These are phyloP conservation scores for Aquilaria yunnanensis DNA, from an alignment of 345 rosid species.

Conservation along the genomic window DNA sequence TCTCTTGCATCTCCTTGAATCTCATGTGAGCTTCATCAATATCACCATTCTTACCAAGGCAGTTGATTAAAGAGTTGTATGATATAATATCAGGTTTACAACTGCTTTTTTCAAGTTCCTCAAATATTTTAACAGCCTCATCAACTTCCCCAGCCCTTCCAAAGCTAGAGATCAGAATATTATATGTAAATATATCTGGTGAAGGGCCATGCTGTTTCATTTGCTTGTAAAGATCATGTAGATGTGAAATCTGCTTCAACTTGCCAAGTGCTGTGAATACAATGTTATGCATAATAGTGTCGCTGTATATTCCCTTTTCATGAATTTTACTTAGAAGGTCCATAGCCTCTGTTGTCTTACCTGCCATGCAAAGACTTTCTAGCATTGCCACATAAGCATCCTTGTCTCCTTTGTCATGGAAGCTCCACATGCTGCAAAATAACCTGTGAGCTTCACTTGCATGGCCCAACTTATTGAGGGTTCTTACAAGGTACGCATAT, in stretches of 20 bases:
- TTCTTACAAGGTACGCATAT: slow-evolving; percentile 69
- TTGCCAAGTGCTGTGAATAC: slow-evolving; percentile 69
- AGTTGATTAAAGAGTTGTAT: slow-evolving; percentile 81
- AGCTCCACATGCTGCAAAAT: slow-evolving; percentile 89
- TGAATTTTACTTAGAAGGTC: slow-evolving; percentile 65
- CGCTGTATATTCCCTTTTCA: slow-evolving; percentile 58
- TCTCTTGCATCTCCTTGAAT: slow-evolving; percentile 89
- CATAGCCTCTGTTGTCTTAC: slow-evolving; percentile 72
- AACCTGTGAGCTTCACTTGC: slow-evolving; percentile 78
- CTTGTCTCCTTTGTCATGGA: slow-evolving; percentile 72
- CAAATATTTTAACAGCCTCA: slow-evolving; percentile 66
- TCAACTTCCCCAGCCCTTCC: slow-evolving; percentile 68
- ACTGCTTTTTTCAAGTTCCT: slow-evolving; percentile 72
- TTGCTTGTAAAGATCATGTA: slow-evolving; percentile 64
- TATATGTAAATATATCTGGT: slow-evolving; percentile 77
- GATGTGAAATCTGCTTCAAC: slow-evolving; percentile 61
- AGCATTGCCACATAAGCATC: slow-evolving; percentile 62
- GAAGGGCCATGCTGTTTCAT: slow-evolving; percentile 68
- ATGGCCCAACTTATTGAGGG: slow-evolving; percentile 66
- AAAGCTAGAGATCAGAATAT: slow-evolving; percentile 74
- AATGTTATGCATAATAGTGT: slow-evolving; percentile 71
- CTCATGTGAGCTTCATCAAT: slow-evolving; percentile 93
- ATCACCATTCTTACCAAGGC: slow-evolving; percentile 89
- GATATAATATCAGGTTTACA: slow-evolving; percentile 74
- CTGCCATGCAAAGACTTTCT: slow-evolving; percentile 67